Evolutionary conservation across 2,329 filamentous ascomycete species (phyloP), one percentile per base, ranked within the genome.

Genomic region (Trichoderma citrinoviride): DNA sequence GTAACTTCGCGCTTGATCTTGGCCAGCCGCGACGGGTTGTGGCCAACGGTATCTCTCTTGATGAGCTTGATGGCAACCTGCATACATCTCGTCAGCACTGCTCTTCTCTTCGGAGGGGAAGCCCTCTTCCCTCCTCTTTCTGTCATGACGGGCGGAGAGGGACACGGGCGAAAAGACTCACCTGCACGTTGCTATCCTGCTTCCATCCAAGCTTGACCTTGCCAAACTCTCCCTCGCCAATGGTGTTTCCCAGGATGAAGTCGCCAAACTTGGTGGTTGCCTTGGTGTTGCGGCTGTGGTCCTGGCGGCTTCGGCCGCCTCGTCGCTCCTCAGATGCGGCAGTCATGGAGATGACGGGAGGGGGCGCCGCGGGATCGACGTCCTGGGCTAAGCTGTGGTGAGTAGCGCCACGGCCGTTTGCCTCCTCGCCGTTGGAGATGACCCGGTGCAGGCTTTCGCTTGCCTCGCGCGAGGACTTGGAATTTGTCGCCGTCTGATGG

Each of bases 171-270:
- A 43, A 47, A 40, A 41, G 29, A 68, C 77, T 70, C 79, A 89
- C 87, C 81, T 94, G 90, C 56, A 96, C 90, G 69, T 89, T 93
- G 66, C 93, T 93, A 77, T 96, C 93, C 75, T 92, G 91, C 78
- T 97, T 98, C 95, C 95, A 99, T 27, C 95, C 95, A 73, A 98
- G 87, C 78, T 97, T 98, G 72, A 99, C 95, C 76, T 99, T 99
- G 69, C 95, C 95, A 76, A 99, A 99, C 78, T 99, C 95, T 67
- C 95, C 95, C 80, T 99, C 95, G 56, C 95, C 95, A 56, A 99
- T 89, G 2, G 94, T 98, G 76, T 97, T 94, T 41, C 95, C 95
- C 3, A 99, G 84, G 67, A 96, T 92, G 77, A 98, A 99, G 68
- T 97, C 93, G 66, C 94, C 94, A 75, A 99, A 98, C 70, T 92